phyloP scores from a whole-genome alignment of 2,329 filamentous ascomycete species.

The Pseudopyricularia javanii region DNA sequence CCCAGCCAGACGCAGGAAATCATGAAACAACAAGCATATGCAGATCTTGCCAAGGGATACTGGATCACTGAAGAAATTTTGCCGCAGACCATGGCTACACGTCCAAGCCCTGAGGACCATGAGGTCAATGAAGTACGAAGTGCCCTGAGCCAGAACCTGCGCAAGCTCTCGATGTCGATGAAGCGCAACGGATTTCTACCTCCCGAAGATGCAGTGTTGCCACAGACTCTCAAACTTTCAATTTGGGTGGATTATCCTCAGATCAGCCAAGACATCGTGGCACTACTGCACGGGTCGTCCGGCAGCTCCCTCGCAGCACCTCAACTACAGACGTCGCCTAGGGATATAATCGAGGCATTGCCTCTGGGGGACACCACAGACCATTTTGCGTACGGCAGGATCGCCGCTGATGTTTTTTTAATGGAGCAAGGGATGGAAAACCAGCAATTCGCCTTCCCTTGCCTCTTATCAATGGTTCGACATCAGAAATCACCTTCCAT shows the following conservation, averaged over 20 bases:
- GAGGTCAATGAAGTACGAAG: constrained; percentile 42
- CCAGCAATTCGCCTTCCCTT: constrained; percentile 58
- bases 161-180: constrained; percentile 71
- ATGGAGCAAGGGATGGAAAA: constrained; percentile 61
- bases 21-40: constrained; percentile 62
- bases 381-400: constrained; percentile 68
- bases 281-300: constrained; percentile 53
- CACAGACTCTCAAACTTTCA: constrained; percentile 65
- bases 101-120: constrained; percentile 21
- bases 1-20: constrained; percentile 36
- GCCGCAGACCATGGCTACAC: constrained; percentile 26
- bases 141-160: constrained; percentile 50
- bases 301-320: constrained; percentile 32
- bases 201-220: constrained; percentile 54
- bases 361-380: constrained; percentile 64
- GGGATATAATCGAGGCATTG: constrained; percentile 53
- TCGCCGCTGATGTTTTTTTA: constrained; percentile 62
- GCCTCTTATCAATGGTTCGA: constrained; percentile 64
- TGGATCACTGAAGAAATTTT: constrained; percentile 59
- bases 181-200: constrained; percentile 70
- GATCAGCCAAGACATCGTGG: constrained; percentile 58
- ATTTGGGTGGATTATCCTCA: constrained; percentile 73
- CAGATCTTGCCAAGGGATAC: constrained; percentile 73
- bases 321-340: constrained; percentile 31
- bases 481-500: constrained; percentile 56